These are phyloP conservation scores for Athelia sp. DNA, from an alignment of 1,284 basidiomycete species.

Conservation along the genomic window DNA sequence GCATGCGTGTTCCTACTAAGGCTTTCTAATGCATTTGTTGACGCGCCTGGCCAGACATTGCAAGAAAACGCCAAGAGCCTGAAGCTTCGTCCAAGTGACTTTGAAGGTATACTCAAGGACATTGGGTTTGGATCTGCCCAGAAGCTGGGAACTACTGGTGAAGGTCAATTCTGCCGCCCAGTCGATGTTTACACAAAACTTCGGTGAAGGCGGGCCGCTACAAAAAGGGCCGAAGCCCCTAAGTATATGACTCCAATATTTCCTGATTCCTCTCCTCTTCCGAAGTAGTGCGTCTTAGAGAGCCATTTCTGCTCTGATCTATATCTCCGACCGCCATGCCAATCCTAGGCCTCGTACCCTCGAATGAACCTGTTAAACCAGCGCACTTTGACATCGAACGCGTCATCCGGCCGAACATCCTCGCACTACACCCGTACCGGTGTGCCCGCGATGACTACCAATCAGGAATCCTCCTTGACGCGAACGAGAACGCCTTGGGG, in stretches of 20 bases:
- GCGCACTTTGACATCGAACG: constrained; percentile 78
- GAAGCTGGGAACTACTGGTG: constrained; percentile 50
- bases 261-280: constrained; percentile 2
- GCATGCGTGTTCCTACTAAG: constrained; percentile 29
- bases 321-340: constrained; percentile 26
- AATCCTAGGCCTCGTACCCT: constrained; percentile 38
- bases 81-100: constrained; percentile 56
- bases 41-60: constrained; percentile 33
- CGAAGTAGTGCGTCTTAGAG: not conserved
- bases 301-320: too few species aligned
- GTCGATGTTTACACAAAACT: not conserved
- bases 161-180: constrained; percentile 27
- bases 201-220: not conserved
- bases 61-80: constrained; percentile 54
- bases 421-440: constrained; percentile 88
- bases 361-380: constrained; percentile 46
- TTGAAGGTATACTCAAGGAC: constrained; percentile 44
- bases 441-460: constrained; percentile 97
- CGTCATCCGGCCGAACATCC: constrained; percentile 93
- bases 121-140: constrained; percentile 57
- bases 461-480: constrained; percentile 91
- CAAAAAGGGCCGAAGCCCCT: too few species aligned
- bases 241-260: not conserved
- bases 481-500: constrained; percentile 95
- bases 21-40: constrained; percentile 1